These are phyloP conservation scores for Sonneratia alba DNA, from an alignment of 345 rosid species.

Conservation along the genomic window DNA sequence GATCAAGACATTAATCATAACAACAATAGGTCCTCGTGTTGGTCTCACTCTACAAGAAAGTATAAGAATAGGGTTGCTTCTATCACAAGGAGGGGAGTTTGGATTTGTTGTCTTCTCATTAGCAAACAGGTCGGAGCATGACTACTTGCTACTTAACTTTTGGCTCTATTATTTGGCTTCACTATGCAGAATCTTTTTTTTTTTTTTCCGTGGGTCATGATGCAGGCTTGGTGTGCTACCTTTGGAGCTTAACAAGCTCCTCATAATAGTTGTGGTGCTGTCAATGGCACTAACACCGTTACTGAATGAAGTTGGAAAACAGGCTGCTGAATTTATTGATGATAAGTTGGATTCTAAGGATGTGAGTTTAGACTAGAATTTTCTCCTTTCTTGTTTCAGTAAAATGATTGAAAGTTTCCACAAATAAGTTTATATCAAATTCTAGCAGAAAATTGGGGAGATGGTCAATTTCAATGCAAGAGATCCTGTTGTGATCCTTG, in stretches of 20 bases:
- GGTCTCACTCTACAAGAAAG: conserved; percentile 89
- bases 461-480: conserved; percentile 51
- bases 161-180: conserved; percentile 10
- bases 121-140: conserved; percentile 59
- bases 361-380: conserved; percentile 23
- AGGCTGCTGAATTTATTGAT: conserved; percentile 70
- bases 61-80: conserved; percentile 78
- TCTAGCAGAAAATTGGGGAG: conserved; percentile 43
- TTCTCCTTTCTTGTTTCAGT: neutral
- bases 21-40: conserved; percentile 87
- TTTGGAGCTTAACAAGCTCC: conserved; percentile 93
- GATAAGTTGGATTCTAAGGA: conserved; percentile 34
- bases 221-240: conserved; percentile 94
- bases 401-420: neutral
- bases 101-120: conserved; percentile 91
- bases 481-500: conserved; percentile 83
- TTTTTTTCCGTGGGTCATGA: conserved; percentile 9
- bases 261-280: conserved; percentile 86
- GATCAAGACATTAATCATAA: conserved; percentile 84
- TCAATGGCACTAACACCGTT: conserved; percentile 96
- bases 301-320: conserved; percentile 78
- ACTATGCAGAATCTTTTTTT: conserved; percentile 4
- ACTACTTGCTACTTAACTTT: neutral
- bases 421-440: neutral
- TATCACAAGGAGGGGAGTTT: conserved; percentile 97